Evolutionary conservation across 2,329 filamentous ascomycete genomes (phyloP).

Genomic region (Fusarium scirpi): DNA sequence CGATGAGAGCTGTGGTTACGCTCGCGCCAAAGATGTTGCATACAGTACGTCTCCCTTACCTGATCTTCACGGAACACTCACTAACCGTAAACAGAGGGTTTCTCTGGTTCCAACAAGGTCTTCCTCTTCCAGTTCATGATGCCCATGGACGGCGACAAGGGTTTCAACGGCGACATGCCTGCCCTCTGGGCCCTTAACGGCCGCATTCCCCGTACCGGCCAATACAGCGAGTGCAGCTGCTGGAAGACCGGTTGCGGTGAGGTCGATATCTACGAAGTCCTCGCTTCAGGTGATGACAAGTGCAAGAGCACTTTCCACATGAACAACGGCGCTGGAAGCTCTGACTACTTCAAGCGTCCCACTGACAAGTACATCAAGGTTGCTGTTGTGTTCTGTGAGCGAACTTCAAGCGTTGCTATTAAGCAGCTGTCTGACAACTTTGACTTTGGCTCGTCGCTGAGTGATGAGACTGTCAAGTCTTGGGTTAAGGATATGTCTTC

Average conservation of each 20-base stretch:
- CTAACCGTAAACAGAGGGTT: slow-evolving; percentile 68
- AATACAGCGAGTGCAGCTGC: slow-evolving; percentile 80
- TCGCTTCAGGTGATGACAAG: slow-evolving; percentile 72
- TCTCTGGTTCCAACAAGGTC: slow-evolving; percentile 75
- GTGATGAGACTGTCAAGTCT: slow-evolving; percentile 52
- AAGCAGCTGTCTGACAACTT: slow-evolving; percentile 61
- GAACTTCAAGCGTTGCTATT: slow-evolving; percentile 65
- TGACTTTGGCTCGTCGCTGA: slow-evolving; percentile 56
- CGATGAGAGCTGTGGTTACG: slow-evolving; percentile 57
- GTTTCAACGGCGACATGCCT: slow-evolving; percentile 74
- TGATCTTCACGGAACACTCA: neutral
- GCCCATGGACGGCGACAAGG: slow-evolving; percentile 69
- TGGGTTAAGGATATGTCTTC: slow-evolving; percentile 48
- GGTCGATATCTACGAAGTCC: slow-evolving; percentile 80
- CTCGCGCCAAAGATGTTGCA: slow-evolving; percentile 57
- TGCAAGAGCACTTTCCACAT: slow-evolving; percentile 79
- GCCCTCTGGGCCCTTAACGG: slow-evolving; percentile 82
- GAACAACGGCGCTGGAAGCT: slow-evolving; percentile 72
- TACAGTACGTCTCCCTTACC: slow-evolving; percentile 54
- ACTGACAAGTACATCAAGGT: slow-evolving; percentile 69
- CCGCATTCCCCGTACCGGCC: slow-evolving; percentile 75
- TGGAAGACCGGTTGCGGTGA: slow-evolving; percentile 78
- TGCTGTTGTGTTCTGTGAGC: slow-evolving; percentile 70
- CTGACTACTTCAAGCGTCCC: slow-evolving; percentile 79
- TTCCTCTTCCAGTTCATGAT: slow-evolving; percentile 82